Conservation (phyloP, 345 rosid genomes). For the Limnanthes douglasii region DNA sequence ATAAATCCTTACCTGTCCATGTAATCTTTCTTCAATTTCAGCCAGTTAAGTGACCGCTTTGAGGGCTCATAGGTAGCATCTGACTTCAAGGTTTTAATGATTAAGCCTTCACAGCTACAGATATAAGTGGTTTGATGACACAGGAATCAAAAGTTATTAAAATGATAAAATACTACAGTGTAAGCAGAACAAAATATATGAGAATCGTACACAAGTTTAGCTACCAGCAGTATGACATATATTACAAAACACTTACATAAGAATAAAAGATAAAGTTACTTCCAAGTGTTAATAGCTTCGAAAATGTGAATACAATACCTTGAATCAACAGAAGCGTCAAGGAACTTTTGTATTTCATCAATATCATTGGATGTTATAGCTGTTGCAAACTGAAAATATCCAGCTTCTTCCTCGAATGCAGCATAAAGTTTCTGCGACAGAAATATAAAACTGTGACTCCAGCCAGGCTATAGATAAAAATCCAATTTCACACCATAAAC, state of each 20-base stretch:
- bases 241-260: constrained; percentile 1
- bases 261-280: background rate
- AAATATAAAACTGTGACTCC: background rate
- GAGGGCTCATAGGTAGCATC: constrained; percentile 99
- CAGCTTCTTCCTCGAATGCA: constrained; percentile 73
- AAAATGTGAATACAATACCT: constrained; percentile 35
- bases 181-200: too few relatives aligned
- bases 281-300: constrained; percentile 3
- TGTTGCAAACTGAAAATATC: constrained; percentile 80
- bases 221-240: constrained; percentile 2
- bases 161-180: background rate
- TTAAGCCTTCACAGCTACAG: constrained; percentile 92
- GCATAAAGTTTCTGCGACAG: constrained; percentile 50
- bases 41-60: constrained; percentile 83
- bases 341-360: constrained; percentile 87
- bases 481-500: too few relatives aligned
- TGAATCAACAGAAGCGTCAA: constrained; percentile 69
- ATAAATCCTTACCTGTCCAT: constrained; percentile 51
- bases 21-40: constrained; percentile 91
- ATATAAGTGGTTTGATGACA: constrained; percentile 6
- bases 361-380: constrained; percentile 71
- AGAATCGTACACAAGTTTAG: background rate
- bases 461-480: background rate
- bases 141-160: background rate
- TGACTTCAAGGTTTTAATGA: constrained; percentile 71